Conservation (phyloP, 2,329 filamentous ascomycete genomes). For the Elsinoe australis region DNA sequence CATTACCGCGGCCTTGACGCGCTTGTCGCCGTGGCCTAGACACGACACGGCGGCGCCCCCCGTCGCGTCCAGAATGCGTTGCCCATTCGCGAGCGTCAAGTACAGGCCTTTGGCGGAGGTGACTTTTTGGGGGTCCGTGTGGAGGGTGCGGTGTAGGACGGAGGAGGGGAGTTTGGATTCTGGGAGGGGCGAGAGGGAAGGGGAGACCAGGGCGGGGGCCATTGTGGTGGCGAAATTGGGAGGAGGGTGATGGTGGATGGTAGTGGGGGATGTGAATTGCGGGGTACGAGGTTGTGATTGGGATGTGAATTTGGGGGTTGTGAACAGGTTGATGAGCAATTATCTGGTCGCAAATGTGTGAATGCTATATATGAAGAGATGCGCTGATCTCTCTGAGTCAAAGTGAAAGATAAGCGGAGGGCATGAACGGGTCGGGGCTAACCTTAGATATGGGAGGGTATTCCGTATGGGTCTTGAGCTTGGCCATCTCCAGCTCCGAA, state of each 20-base stretch:
- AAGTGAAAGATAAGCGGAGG: not conserved
- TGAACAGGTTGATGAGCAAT: too few species aligned
- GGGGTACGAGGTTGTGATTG: not conserved
- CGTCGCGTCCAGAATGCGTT: conserved; percentile 61
- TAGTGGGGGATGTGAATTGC: not conserved
- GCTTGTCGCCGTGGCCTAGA: conserved; percentile 58
- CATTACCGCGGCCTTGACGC: conserved; percentile 53
- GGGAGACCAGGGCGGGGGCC: not conserved
- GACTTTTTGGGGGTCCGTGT: conserved; percentile 41
- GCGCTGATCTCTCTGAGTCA: too few species aligned
- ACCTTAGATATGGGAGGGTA: not conserved
- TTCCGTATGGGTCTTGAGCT: too few species aligned
- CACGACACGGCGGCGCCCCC: conserved; percentile 66
- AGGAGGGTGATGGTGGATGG: not conserved
- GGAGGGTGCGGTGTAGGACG: conserved; percentile 48
- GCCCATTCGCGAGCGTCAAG: conserved; percentile 48
- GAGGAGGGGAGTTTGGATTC: conserved; percentile 22
- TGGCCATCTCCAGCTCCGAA: not conserved
- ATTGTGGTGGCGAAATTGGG: not conserved
- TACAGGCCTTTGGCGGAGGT: conserved; percentile 45
- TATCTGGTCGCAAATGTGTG: too few species aligned
- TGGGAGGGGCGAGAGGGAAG: not conserved
- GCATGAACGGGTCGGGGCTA: not conserved
- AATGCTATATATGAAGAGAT: too few species aligned
- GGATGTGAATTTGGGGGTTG: not conserved